A percentile compares a stretch with the other conserved stretches of the same genome.
phyloP scores from a whole-genome alignment of 2,329 filamentous ascomycete genomes.

The Ilyonectria destructans region DNA sequence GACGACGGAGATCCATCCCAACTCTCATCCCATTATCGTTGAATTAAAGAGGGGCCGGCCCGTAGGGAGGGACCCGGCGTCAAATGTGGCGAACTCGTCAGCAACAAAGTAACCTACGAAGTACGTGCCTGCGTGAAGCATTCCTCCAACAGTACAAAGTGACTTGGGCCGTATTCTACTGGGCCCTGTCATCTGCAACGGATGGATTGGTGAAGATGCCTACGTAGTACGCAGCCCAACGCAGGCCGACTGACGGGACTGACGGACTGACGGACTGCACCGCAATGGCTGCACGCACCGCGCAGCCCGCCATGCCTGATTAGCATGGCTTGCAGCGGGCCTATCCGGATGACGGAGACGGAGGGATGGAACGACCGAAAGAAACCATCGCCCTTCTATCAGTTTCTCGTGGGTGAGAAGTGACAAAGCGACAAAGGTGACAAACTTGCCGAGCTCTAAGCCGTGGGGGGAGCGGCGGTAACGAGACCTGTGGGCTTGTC shows the following conservation, averaged over 20 bases:
- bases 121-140: constrained; percentile 14
- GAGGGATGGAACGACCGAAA: constrained; percentile 20
- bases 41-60: constrained; percentile 3
- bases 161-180: constrained; percentile 17
- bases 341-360: constrained; percentile 44
- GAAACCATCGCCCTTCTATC: not conserved
- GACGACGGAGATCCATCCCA: constrained; percentile 2
- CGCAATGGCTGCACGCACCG: constrained; percentile 10
- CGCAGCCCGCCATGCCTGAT: constrained; percentile 46
- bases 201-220: constrained; percentile 4
- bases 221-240: constrained; percentile 6
- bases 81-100: constrained; percentile 22
- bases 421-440: not conserved
- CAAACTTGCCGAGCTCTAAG: constrained; percentile 6
- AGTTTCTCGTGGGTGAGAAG: not conserved
- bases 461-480: constrained; percentile 13
- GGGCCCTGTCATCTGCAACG: not conserved
- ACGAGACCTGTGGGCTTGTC: constrained; percentile 11
- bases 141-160: not conserved
- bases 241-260: constrained; percentile 28
- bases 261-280: constrained; percentile 23
- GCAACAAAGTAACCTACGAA: constrained; percentile 15
- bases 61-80: not conserved
- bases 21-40: constrained; percentile 1
- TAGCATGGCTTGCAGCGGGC: constrained; percentile 50